Percentiles rank a stretch among this genome's conserved stretches.
Evolutionary conservation across 78 protist genomes (phyloP).

Genomic region (Carpediemonas membranifera): DNA sequence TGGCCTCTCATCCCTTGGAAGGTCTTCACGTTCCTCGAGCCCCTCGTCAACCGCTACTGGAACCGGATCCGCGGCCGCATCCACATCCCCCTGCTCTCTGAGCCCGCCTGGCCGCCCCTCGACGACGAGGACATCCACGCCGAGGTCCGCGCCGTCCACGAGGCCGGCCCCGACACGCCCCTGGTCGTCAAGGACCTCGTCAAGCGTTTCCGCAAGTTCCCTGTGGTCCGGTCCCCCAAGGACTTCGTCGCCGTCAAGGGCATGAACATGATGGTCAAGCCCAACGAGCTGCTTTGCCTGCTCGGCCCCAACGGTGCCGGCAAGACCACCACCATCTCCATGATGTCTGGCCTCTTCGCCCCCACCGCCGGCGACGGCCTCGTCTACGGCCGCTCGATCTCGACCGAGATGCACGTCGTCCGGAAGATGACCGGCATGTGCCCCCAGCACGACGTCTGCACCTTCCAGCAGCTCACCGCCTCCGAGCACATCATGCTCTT

Average conservation of each 20-base stretch:
- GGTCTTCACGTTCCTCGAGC: background rate
- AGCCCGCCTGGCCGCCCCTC: too few relatives aligned
- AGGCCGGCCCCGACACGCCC: constrained; percentile 10
- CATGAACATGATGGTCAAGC: background rate
- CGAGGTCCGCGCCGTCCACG: background rate
- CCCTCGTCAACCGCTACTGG: too few relatives aligned
- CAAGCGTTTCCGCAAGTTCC: too few relatives aligned
- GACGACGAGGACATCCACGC: constrained; percentile 16
- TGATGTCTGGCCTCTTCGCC: background rate
- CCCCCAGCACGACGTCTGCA: constrained; percentile 61
- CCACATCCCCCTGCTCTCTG: too few relatives aligned
- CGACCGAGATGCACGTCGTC: constrained; percentile 8
- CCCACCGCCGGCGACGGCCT: constrained; percentile 19
- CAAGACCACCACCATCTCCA: background rate
- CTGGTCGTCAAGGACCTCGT: constrained; percentile 16
- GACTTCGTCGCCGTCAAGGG: constrained; percentile 25
- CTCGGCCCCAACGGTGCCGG: constrained; percentile 61
- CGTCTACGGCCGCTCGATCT: background rate
- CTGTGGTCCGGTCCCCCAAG: background rate
- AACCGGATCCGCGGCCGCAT: too few relatives aligned
- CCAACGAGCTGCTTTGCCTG: constrained; percentile 12
- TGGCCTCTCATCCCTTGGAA: background rate
- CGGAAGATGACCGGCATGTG: constrained; percentile 47
- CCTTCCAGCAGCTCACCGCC: constrained; percentile 38
- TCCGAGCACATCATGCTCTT: constrained; percentile 42